Conservation (phyloP, 331 rosid genomes). For the Erythrophleum ivorense region DNA sequence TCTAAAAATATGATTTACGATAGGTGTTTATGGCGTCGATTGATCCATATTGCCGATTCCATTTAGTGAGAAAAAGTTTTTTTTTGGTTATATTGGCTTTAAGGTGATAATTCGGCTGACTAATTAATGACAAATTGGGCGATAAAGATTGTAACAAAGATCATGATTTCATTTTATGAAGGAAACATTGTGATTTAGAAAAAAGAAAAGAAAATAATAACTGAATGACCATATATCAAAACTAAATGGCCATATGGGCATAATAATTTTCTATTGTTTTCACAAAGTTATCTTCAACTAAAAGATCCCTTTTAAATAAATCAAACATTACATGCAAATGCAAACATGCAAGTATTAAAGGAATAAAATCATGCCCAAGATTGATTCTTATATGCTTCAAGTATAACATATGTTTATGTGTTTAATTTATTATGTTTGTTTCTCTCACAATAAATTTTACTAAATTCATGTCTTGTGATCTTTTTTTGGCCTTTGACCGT, state of each 20-base stretch:
- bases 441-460: constrained; percentile 16
- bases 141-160: background rate
- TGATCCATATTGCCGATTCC: too few species aligned
- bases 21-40: too few species aligned
- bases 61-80: too few species aligned
- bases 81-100: constrained; percentile 27
- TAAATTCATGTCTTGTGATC: background rate
- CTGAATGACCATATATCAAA: background rate
- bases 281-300: constrained; percentile 9
- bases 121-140: constrained; percentile 6
- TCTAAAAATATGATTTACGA: too few species aligned
- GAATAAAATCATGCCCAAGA: constrained; percentile 10
- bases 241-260: background rate
- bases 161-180: constrained; percentile 14
- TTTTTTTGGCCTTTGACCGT: background rate
- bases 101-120: constrained; percentile 13
- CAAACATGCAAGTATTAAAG: constrained; percentile 16
- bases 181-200: background rate
- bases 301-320: constrained; percentile 20
- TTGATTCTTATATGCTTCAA: constrained; percentile 32
- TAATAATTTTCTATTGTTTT: background rate
- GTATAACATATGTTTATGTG: constrained; percentile 27
- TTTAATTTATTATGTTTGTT: background rate
- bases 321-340: constrained; percentile 19
- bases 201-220: background rate